These are phyloP conservation scores for Yarrowia sp. DNA, from an alignment of 805 yeast genomes.

Conservation along the genomic window DNA sequence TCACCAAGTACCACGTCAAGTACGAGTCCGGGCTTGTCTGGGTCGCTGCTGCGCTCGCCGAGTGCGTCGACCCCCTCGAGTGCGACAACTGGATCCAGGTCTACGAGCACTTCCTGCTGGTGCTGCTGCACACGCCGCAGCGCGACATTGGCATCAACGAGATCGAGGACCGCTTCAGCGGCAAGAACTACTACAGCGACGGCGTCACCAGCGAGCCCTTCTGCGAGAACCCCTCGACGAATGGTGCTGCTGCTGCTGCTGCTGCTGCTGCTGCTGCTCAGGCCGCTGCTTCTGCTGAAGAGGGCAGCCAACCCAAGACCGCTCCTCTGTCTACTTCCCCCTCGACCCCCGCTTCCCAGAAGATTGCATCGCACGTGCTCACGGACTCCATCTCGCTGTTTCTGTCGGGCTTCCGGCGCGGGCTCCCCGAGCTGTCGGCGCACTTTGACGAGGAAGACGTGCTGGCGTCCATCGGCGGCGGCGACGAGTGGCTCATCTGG, in stretches of 20 bases:
- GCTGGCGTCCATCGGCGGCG: slow-evolving; percentile 54
- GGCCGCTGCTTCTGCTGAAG: slow-evolving; percentile 31
- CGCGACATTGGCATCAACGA: slow-evolving; percentile 25
- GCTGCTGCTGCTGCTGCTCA: background rate
- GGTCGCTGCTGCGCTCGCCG: slow-evolving; percentile 85
- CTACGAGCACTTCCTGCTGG: slow-evolving; percentile 11
- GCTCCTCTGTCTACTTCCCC: slow-evolving; percentile 34
- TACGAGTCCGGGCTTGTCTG: slow-evolving; percentile 83
- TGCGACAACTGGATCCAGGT: slow-evolving; percentile 21
- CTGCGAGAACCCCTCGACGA: slow-evolving; percentile 32
- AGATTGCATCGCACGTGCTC: slow-evolving; percentile 40
- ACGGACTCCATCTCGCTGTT: slow-evolving; percentile 69
- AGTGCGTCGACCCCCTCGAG: slow-evolving; percentile 73
- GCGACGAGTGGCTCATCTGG: slow-evolving; percentile 90
- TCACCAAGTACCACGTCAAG: slow-evolving; percentile 77
- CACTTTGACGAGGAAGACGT: slow-evolving; percentile 80
- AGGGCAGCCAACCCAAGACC: background rate
- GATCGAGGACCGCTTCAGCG: slow-evolving; percentile 17
- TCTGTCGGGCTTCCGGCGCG: slow-evolving; percentile 57
- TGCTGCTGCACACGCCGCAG: slow-evolving; percentile 10
- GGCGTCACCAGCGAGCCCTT: slow-evolving; percentile 15
- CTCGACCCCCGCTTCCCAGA: slow-evolving; percentile 37
- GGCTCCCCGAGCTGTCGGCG: slow-evolving; percentile 71
- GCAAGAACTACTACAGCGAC: slow-evolving; percentile 13
- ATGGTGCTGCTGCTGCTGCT: background rate